Evolutionary conservation across 106 monocot genomes (phyloP), one percentile per base, ranked within the genome.

Genomic region (Iris macrosiphon): DNA sequence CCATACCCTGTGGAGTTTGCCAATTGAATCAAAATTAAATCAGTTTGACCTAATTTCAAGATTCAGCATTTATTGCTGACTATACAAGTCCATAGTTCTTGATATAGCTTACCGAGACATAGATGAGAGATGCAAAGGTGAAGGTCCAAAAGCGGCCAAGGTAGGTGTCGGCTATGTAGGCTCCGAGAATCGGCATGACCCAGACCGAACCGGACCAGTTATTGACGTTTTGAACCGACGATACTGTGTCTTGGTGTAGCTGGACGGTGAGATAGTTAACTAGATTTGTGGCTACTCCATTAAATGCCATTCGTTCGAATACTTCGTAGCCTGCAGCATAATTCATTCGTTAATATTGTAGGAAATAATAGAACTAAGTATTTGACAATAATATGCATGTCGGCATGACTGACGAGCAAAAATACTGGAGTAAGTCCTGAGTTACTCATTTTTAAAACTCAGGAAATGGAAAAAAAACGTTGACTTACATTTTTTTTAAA

Each of bases 271-370:
- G 54, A 40, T 79, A 85, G 9, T 75, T 63, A 31, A 76, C 85
- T 30, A 85, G 66, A 29, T 85, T 85, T 19, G 79, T 45, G 30
- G 79, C 75, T 11, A 85, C 57, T 0, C 79, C 85, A 40, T 75
- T 79, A 67, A 72, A 85, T 7, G 79, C 85, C 85, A 85, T 85
- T 29, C 85, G 63, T 55, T 85, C 85, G 44, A 79, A 85, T 24
- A 65, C 63, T 62, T 85, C 85, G 17, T 79, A 85, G 0, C 72
- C 85, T 85, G 31, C 34, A 20, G 33, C 7, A 27, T 35, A 6
- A 20, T 55, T n/a, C n/a, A n/a, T n/a, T n/a, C n/a, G n/a, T 28
- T 51, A 15, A 51, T 29, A 48, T 7, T 6, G 25, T 48, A 13
- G 25, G n/a, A n/a, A n/a, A n/a, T n/a, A n/a, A n/a, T n/a, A n/a